Evolutionary conservation across 805 yeast species (phyloP), one percentile per base, ranked within the genome.

Genomic region (Metschnikowia drakensbergensis): DNA sequence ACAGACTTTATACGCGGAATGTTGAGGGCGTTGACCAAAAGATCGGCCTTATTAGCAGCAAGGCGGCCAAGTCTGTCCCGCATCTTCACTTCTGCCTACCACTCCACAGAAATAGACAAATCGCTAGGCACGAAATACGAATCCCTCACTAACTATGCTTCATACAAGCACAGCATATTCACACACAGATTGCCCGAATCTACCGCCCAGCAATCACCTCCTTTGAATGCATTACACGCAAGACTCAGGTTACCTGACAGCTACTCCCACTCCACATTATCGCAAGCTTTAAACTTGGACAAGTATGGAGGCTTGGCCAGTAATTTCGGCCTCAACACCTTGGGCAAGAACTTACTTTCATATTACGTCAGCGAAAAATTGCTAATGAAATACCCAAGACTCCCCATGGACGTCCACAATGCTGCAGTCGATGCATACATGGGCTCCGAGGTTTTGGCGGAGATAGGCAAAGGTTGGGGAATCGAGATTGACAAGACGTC

Each of bases 391-490:
- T 90, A 90, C 65, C 99, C 99, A 46, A 81, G 99, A 64, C 75
- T 94, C 44, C 99, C 99, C 13, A 77, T 85, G 52, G 78, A 82
- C 6, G 84, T 91, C 27, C 77, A 89, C 48, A 81, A 83, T 58
- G 81, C 83, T 5, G 88, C 96, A 0, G 83, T 86, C 6, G 84
- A 87, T 56, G 78, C 94, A 0, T 87, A 82, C 62, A 77, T 86
- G 61, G 87, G 92, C 3, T 78, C 81, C 32, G 77, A 74, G 11
- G 77, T 89, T 0, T 72, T 94, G 49, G 71, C 80, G 33, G 79
- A 77, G 43, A 71, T 90, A 26, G 97, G 90, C 32, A 77, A 75
- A 59, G 61, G 71, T 17, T 94, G 97, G 97, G 99, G 99, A 69
- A 83, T 94, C 42, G 91, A 89, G 67, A 75, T 78, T 13, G 97